Conservation (phyloP, 2,329 filamentous ascomycete species). For the Harringtonia aguacate region DNA sequence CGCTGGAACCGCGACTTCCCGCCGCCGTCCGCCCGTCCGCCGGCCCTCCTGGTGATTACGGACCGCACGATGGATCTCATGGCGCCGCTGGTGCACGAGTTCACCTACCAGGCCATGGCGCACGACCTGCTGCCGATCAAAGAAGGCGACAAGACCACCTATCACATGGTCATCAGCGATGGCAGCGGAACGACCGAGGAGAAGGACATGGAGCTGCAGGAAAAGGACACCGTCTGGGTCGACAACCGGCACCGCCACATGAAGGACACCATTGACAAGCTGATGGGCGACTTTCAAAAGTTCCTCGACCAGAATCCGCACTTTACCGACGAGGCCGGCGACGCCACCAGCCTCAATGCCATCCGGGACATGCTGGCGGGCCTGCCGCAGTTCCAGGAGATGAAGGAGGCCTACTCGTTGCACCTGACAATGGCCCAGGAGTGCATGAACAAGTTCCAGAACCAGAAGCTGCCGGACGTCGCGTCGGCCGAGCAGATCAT, state of each 20-base stretch:
- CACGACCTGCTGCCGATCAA: slow-evolving; percentile 84
- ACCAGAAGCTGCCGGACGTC: slow-evolving; percentile 74
- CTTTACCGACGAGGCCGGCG: slow-evolving; percentile 65
- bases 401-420: slow-evolving; percentile 89
- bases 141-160: slow-evolving; percentile 81
- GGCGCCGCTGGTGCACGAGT: slow-evolving; percentile 84
- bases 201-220: slow-evolving; percentile 84
- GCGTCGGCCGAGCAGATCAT: slow-evolving; percentile 83
- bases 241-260: slow-evolving; percentile 92
- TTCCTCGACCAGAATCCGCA: slow-evolving; percentile 89
- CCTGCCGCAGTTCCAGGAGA: slow-evolving; percentile 85
- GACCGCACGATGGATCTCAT: slow-evolving; percentile 89
- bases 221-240: slow-evolving; percentile 91
- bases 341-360: slow-evolving; percentile 69
- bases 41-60: slow-evolving; percentile 74
- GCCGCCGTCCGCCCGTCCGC: slow-evolving; percentile 64
- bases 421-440: slow-evolving; percentile 96
- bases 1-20: slow-evolving; percentile 79
- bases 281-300: slow-evolving; percentile 85
- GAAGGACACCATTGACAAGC: slow-evolving; percentile 92
- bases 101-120: slow-evolving; percentile 98
- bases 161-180: slow-evolving; percentile 69
- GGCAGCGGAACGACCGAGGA: slow-evolving; percentile 59
- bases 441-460: slow-evolving; percentile 88
- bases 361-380: slow-evolving; percentile 97